A percentile compares a stretch with the other conserved stretches of the same genome.
Evolutionary conservation across 768 basidiomycete genomes (phyloP).

Genomic region (Coprinopsis marcescibilis): DNA sequence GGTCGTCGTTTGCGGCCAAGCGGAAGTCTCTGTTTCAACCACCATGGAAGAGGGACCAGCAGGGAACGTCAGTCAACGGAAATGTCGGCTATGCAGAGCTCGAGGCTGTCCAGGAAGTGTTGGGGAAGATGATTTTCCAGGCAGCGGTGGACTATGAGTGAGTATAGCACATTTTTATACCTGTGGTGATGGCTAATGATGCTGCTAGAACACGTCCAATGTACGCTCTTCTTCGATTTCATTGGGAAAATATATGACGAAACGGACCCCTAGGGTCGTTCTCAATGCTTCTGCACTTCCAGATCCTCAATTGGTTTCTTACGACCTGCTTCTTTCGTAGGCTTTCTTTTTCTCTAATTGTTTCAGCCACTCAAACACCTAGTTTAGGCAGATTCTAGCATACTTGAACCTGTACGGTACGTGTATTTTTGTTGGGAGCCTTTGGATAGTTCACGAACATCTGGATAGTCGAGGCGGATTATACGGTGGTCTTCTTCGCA

Average conservation of each 20-base stretch:
- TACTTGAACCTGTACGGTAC: constrained; percentile 79
- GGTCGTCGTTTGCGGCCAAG: not conserved
- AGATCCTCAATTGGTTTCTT: constrained; percentile 69
- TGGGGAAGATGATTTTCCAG: constrained; percentile 75
- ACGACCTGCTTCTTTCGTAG: constrained; percentile 71
- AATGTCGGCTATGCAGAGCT: constrained; percentile 41
- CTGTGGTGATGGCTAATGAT: constrained; percentile 5
- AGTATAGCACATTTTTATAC: constrained; percentile 22
- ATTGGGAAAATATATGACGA: constrained; percentile 11
- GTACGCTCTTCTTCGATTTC: constrained; percentile 37
- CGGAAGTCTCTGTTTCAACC: constrained; percentile 22
- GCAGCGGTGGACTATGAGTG: constrained; percentile 90
- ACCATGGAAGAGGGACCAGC: constrained; percentile 43
- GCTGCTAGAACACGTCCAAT: constrained; percentile 73
- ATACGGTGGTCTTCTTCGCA: constrained; percentile 83
- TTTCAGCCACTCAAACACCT: constrained; percentile 12
- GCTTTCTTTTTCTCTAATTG: constrained; percentile 20
- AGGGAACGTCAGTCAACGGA: constrained; percentile 17
- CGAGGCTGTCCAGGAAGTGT: constrained; percentile 58
- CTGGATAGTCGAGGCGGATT: constrained; percentile 74
- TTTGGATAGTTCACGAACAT: not conserved
- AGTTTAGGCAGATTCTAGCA: constrained; percentile 60
- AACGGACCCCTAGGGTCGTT: constrained; percentile 54
- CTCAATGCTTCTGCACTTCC: constrained; percentile 79
- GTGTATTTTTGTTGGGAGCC: constrained; percentile 10